phyloP scores from a whole-genome alignment of 345 rosid species.

The Trapa incisa region DNA sequence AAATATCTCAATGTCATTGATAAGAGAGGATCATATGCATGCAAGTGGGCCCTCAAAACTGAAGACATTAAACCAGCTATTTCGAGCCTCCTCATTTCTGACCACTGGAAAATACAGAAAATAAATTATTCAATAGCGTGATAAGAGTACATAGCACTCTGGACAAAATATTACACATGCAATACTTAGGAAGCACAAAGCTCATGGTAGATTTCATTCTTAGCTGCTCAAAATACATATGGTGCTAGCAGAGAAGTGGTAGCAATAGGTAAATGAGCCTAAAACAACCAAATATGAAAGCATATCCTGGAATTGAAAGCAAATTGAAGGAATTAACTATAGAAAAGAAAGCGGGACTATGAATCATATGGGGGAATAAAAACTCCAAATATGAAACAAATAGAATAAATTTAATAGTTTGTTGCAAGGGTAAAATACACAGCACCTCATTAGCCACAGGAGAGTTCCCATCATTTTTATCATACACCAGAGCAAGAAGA shows the following conservation, averaged over 20 bases:
- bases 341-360: neutral
- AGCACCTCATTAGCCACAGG: constrained; percentile 82
- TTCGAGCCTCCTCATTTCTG: constrained; percentile 71
- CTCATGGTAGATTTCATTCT: neutral
- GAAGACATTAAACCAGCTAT: constrained; percentile 89
- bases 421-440: neutral
- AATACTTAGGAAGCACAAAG: too few relatives aligned
- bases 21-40: constrained; percentile 76
- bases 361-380: neutral
- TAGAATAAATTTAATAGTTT: too few relatives aligned
- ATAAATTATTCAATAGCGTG: neutral
- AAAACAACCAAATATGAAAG: neutral
- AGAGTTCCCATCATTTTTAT: constrained; percentile 62
- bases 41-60: constrained; percentile 75
- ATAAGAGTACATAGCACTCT: too few relatives aligned
- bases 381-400: neutral
- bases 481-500: constrained; percentile 80
- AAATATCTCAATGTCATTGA: constrained; percentile 79
- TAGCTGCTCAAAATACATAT: neutral
- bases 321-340: neutral
- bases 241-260: too few relatives aligned
- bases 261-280: neutral
- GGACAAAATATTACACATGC: too few relatives aligned
- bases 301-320: neutral
- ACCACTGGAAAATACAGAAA: constrained; percentile 55